phyloP scores from a whole-genome alignment of 257 asterid genomes.

The Ehretia macrophylla region DNA sequence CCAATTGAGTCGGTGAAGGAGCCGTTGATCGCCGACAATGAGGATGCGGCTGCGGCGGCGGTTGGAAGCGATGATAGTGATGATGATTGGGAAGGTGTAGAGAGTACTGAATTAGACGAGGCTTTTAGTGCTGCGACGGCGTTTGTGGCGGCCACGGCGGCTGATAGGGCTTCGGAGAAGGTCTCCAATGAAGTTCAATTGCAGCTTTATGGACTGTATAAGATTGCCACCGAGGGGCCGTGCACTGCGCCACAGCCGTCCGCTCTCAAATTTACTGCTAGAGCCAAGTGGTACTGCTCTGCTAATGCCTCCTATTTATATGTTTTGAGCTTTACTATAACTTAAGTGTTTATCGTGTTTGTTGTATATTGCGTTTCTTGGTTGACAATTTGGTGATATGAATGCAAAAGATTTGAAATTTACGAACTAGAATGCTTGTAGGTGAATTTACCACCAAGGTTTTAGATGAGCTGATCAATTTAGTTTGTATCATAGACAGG shows the following conservation, averaged over 20 bases:
- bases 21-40: constrained; percentile 33
- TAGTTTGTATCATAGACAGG: no score
- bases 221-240: constrained; percentile 98
- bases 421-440: no score
- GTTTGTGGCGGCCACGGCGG: constrained; percentile 90
- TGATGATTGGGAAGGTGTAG: constrained; percentile 98
- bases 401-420: neutral
- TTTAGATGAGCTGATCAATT: no score
- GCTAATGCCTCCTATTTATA: neutral
- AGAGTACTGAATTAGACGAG: constrained; percentile 93
- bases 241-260: constrained; percentile 83
- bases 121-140: constrained; percentile 91
- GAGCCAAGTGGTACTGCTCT: constrained; percentile 77
- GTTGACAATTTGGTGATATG: neutral
- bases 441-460: no score
- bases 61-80: constrained; percentile 24
- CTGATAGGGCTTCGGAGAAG: constrained; percentile 54
- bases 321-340: neutral
- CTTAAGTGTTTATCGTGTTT: neutral
- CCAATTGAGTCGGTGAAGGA: constrained; percentile 19
- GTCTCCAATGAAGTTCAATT: constrained; percentile 81
- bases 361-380: neutral
- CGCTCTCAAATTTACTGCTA: constrained; percentile 87
- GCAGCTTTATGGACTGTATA: constrained; percentile 82
- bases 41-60: constrained; percentile 3